Evolutionary conservation across 768 basidiomycete species (phyloP).

Genomic region (Candolleomyces efflorescens): DNA sequence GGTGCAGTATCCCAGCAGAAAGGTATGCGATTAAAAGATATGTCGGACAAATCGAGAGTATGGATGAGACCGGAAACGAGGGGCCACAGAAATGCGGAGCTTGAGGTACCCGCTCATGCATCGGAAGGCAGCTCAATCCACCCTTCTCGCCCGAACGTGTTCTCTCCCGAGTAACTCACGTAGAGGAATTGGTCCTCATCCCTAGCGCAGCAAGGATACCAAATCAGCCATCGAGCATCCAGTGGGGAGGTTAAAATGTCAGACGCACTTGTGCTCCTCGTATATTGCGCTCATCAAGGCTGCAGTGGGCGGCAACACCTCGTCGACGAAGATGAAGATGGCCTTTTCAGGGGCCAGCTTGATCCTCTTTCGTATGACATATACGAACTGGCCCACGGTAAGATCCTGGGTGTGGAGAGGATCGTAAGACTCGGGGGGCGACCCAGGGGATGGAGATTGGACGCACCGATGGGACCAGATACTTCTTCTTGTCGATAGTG

Average conservation of each 20-base stretch:
- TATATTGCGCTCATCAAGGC: constrained; percentile 99
- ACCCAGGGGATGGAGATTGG: neutral
- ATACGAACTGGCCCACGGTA: constrained; percentile 98
- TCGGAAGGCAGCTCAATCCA: constrained; percentile 45
- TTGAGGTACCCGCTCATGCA: constrained; percentile 27
- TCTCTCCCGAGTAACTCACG: constrained; percentile 98
- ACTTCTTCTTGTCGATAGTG: constrained; percentile 99
- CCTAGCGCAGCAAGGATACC: constrained; percentile 37
- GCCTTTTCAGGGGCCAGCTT: constrained; percentile 99
- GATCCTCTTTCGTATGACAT: constrained; percentile 99
- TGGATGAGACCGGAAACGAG: neutral
- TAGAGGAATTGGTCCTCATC: constrained; percentile 99
- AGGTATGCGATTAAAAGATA: neutral
- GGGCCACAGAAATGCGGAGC: neutral
- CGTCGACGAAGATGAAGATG: constrained; percentile 99
- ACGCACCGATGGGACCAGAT: constrained; percentile 92
- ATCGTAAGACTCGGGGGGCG: neutral
- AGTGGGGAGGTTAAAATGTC: neutral
- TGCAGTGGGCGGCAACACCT: constrained; percentile 96
- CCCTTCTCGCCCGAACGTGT: constrained; percentile 74
- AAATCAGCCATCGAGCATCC: neutral
- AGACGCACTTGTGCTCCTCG: constrained; percentile 95
- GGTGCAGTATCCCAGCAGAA: constrained; percentile 1
- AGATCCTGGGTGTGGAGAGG: constrained; percentile 59
- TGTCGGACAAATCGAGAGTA: neutral